These are phyloP conservation scores for Kodamaea plutei DNA, from an alignment of 1,139 yeast genomes.

Conservation along the genomic window DNA sequence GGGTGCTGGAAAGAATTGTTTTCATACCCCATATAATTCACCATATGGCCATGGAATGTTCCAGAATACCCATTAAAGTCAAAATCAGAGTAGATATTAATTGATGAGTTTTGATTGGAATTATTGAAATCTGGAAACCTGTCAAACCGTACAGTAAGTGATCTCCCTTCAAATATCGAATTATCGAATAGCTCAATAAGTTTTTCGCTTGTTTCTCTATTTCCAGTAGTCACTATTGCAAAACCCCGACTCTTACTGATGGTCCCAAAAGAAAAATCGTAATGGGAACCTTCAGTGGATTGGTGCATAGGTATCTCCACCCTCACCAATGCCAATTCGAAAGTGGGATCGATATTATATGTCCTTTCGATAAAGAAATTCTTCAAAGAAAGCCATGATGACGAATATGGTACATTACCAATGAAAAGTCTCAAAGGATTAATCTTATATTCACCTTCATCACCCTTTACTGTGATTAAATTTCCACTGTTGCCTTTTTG, in stretches of 20 bases:
- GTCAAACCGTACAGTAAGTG: constrained; percentile 58
- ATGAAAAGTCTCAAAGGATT: constrained; percentile 44
- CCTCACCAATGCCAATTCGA: constrained; percentile 30
- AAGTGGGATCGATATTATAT: constrained; percentile 26
- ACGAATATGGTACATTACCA: constrained; percentile 55
- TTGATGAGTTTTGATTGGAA: too few relatives aligned
- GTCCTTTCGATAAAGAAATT: constrained; percentile 37
- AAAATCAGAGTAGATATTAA: too few relatives aligned
- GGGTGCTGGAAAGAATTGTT: too few relatives aligned
- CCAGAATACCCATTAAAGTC: too few relatives aligned
- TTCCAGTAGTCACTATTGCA: constrained; percentile 58
- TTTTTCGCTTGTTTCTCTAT: constrained; percentile 45
- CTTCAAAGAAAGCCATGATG: constrained; percentile 55
- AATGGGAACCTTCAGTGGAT: constrained; percentile 4
- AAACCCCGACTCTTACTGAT: constrained; percentile 47
- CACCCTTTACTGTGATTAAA: constrained; percentile 21
- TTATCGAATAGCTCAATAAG: constrained; percentile 51
- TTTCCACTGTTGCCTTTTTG: constrained; percentile 12
- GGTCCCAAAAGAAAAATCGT: constrained; percentile 2
- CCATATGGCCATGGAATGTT: too few relatives aligned
- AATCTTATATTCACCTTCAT: constrained; percentile 27
- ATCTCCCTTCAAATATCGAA: constrained; percentile 52
- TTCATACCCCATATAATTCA: too few relatives aligned
- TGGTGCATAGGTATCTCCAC: constrained; percentile 55
- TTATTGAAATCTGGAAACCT: constrained; percentile 42